These are phyloP conservation scores for Paraconiothyrium sp. DNA, from an alignment of 2,329 filamentous ascomycete genomes.

Conservation along the genomic window DNA sequence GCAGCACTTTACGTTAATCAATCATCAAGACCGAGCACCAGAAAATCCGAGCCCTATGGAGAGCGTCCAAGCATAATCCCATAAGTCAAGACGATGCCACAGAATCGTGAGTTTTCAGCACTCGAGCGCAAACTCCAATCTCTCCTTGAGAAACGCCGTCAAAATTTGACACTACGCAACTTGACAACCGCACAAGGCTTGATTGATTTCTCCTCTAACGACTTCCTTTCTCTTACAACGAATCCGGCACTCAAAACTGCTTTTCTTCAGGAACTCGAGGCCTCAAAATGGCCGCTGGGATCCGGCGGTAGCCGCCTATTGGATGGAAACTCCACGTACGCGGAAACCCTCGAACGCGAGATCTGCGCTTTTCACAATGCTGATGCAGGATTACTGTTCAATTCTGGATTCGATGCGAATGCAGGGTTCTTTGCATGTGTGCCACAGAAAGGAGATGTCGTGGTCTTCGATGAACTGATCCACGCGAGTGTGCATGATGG, in stretches of 20 bases:
- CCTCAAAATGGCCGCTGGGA: constrained; percentile 56
- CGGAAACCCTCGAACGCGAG: constrained; percentile 65
- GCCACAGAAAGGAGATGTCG: constrained; percentile 57
- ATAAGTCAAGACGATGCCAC: constrained; percentile 22
- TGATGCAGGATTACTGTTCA: constrained; percentile 66
- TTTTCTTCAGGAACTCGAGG: constrained; percentile 59
- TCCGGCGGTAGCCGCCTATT: constrained; percentile 70
- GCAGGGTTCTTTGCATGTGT: constrained; percentile 58
- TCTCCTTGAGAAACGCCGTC: constrained; percentile 53
- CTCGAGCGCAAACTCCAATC: constrained; percentile 37
- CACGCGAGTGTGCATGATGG: constrained; percentile 84
- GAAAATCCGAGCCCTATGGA: background rate
- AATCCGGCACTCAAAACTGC: constrained; percentile 57
- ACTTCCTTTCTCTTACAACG: constrained; percentile 68
- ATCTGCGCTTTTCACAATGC: constrained; percentile 70
- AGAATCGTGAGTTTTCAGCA: constrained; percentile 2
- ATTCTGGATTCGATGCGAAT: constrained; percentile 64
- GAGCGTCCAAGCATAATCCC: background rate
- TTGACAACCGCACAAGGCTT: constrained; percentile 44
- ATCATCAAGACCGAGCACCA: background rate
- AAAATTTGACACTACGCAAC: constrained; percentile 43
- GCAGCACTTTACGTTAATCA: constrained; percentile 8
- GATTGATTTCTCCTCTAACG: constrained; percentile 72
- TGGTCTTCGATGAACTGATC: constrained; percentile 76
- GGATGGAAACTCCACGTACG: constrained; percentile 71